These are phyloP conservation scores for Penicillium ucsense DNA, from an alignment of 495 filamentous ascomycete species.

Conservation along the genomic window DNA sequence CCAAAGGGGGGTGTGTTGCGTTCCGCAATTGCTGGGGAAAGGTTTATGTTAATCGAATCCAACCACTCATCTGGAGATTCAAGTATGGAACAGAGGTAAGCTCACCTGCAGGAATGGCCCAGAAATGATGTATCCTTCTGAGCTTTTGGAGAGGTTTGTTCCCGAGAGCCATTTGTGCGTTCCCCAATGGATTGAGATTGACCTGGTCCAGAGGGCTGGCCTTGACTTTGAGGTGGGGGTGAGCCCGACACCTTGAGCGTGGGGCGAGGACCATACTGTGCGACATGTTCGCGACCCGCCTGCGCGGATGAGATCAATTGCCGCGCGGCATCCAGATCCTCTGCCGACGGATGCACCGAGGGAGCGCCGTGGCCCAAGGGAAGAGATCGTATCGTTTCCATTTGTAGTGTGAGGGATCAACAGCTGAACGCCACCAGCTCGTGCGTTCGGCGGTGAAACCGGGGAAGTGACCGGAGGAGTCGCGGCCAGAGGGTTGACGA, in stretches of 20 bases:
- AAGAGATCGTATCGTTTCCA: conserved; percentile 34
- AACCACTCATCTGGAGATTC: neutral
- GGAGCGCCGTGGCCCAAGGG: conserved; percentile 22
- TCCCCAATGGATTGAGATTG: conserved; percentile 7
- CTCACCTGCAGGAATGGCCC: conserved; percentile 49
- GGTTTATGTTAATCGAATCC: neutral
- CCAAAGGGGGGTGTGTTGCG: conserved; percentile 90
- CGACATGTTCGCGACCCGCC: conserved; percentile 30
- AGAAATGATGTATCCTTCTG: conserved; percentile 34
- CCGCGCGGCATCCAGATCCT: conserved; percentile 38
- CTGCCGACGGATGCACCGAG: conserved; percentile 34
- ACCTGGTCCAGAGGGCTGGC: conserved; percentile 2
- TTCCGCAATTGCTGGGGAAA: conserved; percentile 75
- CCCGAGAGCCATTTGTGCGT: conserved; percentile 8
- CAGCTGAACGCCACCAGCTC: conserved; percentile 24
- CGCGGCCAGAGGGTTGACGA: neutral
- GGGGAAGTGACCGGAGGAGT: neutral
- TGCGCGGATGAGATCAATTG: conserved; percentile 39
- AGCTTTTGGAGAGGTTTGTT: conserved; percentile 24
- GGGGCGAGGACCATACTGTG: conserved; percentile 19
- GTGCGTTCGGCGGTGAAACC: neutral
- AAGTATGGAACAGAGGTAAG: neutral
- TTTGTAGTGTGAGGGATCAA: conserved; percentile 27
- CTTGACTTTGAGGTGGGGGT: conserved; percentile 4
- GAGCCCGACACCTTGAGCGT: conserved; percentile 6